These are phyloP conservation scores for Naumovozyma castellii DNA, from an alignment of 805 yeast species.

Conservation along the genomic window DNA sequence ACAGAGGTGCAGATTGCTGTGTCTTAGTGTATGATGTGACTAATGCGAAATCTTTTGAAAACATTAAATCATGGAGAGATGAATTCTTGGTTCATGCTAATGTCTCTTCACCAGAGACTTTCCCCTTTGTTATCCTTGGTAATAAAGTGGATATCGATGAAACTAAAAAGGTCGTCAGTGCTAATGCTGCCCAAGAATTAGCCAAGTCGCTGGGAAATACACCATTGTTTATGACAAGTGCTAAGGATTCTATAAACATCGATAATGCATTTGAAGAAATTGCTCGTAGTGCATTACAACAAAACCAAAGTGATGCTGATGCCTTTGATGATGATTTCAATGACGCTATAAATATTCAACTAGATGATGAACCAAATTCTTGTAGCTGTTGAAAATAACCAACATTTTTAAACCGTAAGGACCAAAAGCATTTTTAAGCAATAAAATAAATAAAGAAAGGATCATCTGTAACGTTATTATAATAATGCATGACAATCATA, in stretches of 20 bases:
- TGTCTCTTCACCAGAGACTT: constrained; percentile 85
- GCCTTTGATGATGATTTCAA: constrained; percentile 90
- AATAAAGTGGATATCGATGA: constrained; percentile 94
- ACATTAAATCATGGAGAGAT: constrained; percentile 85
- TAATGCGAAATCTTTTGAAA: constrained; percentile 86
- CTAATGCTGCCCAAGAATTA: constrained; percentile 51
- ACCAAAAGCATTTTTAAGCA: neutral
- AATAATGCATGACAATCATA: no score
- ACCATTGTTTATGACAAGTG: constrained; percentile 95
- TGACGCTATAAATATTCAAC: constrained; percentile 90
- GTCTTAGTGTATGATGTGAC: constrained; percentile 93
- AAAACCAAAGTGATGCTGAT: constrained; percentile 58
- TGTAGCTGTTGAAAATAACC: constrained; percentile 54
- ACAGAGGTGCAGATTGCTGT: constrained; percentile 97
- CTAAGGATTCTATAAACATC: constrained; percentile 91
- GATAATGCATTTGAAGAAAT: constrained; percentile 93
- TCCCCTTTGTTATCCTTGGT: constrained; percentile 92
- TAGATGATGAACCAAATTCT: constrained; percentile 68
- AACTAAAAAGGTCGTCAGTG: constrained; percentile 61
- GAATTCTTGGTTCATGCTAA: constrained; percentile 91
- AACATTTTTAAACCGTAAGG: neutral
- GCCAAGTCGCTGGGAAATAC: constrained; percentile 61
- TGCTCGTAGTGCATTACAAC: constrained; percentile 91
- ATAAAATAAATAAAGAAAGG: neutral
- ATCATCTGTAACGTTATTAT: neutral